These are phyloP conservation scores for Candida labiduridarum DNA, from an alignment of 1,139 yeast genomes.

Conservation along the genomic window DNA sequence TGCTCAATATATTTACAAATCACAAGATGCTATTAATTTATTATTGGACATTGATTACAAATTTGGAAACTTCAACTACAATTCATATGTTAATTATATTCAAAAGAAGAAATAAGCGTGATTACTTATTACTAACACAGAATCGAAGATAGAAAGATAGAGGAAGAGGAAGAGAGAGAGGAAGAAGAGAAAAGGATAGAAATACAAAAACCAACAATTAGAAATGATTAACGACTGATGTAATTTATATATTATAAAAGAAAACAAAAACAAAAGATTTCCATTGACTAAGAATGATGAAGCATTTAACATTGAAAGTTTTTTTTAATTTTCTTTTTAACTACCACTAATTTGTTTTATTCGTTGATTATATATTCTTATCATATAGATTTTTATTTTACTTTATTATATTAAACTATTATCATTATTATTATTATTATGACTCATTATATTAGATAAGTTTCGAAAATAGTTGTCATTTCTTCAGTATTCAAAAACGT, in stretches of 20 bases:
- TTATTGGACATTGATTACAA: conserved; percentile 66
- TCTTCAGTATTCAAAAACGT: conserved; percentile 11
- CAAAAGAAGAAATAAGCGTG: conserved; percentile 22
- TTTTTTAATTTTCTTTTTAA: background rate
- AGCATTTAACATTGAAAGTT: background rate
- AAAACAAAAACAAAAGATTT: background rate
- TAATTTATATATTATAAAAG: background rate
- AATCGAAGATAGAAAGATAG: background rate
- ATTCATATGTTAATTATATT: conserved; percentile 53
- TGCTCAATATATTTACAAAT: conserved; percentile 57
- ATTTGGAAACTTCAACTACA: conserved; percentile 57
- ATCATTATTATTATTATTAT: background rate
- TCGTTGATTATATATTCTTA: conserved; percentile 1
- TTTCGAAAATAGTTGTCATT: conserved; percentile 14
- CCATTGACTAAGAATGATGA: background rate
- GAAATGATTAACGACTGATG: conserved; percentile 4
- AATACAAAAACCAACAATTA: background rate
- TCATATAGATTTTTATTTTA: conserved; percentile 2
- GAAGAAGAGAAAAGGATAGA: background rate
- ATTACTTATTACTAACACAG: background rate
- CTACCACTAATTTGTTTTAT: background rate
- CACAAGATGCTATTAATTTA: conserved; percentile 62
- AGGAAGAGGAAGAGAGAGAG: background rate
- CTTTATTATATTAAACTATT: background rate
- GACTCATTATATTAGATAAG: conserved; percentile 9